Percentiles rank a stretch among this genome's conserved stretches.
Evolutionary conservation across 2,329 filamentous ascomycete species (phyloP).

Genomic region (Salinomyces thailandicus): DNA sequence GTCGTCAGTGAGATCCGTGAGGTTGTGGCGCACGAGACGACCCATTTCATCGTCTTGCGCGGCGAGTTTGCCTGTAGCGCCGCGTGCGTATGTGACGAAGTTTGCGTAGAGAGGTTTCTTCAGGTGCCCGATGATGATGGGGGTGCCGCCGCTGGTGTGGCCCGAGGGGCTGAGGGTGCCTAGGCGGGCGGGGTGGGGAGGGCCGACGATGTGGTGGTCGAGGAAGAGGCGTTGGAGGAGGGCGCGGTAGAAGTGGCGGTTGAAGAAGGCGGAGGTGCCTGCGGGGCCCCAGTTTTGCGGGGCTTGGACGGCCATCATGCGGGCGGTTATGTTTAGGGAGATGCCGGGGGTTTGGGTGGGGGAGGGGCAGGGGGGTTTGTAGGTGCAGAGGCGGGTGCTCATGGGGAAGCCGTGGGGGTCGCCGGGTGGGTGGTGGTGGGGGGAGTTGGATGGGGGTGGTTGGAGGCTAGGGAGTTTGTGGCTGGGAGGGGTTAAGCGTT

Average conservation of each 20-base stretch:
- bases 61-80: constrained; percentile 63
- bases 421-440: constrained; percentile 55
- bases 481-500: constrained; percentile 74
- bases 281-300: constrained; percentile 78
- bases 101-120: constrained; percentile 68
- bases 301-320: constrained; percentile 97
- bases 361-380: constrained; percentile 9
- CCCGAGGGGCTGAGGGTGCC: constrained; percentile 21
- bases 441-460: constrained; percentile 46
- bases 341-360: constrained; percentile 42
- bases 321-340: constrained; percentile 84
- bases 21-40: constrained; percentile 39
- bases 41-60: constrained; percentile 41
- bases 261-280: constrained; percentile 83
- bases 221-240: constrained; percentile 86
- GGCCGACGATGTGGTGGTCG: constrained; percentile 65
- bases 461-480: constrained; percentile 72
- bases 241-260: constrained; percentile 83
- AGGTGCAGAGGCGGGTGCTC: constrained; percentile 57
- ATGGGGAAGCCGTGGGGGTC: constrained; percentile 93
- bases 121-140: constrained; percentile 78
- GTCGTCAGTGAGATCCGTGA: constrained; percentile 57
- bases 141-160: constrained; percentile 42
- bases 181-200: constrained; percentile 30
- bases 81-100: constrained; percentile 67